Base-by-base conservation (phyloP, 1,139 yeast genomes). In the Yamadazyma atlantica region DNA sequence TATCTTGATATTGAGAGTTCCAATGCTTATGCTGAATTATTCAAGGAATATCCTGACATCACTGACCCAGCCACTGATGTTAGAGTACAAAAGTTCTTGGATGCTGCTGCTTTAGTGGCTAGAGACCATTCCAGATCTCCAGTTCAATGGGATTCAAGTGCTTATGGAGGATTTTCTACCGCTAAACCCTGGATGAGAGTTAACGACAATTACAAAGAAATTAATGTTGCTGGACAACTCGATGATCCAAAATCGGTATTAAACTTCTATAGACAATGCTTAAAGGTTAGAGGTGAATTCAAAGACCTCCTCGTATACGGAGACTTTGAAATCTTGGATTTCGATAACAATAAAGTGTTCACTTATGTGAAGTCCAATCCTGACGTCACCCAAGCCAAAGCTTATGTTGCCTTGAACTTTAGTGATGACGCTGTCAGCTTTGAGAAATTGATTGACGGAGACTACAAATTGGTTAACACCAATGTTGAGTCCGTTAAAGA, bases 51-150 rank as follows among this genome's bases (percentile, higher is more conserved):
- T 22, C 43, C 56, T 35, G 67, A 63, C 26, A 55, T 67, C 13
- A 59, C 60, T 21, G 48, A 53, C 29, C 28, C 33, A 1, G 35
- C 30, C 4, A 21, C 26, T 21, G 45, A 39, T 15, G 38, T 38
- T 9, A 56, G 58, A 42, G 54, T 58, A 42, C 48, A 53, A 29
- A 45, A 49, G 33, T 57, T 64, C 38, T 44, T 70, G 59, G 64
- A 65, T 39, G 51, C 46, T 21, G 55, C 71, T 41, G 58, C 61
- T 40, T 49, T 69, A 37, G 43, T 69, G 14, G 74, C 78, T 10
- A 64, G 82, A 53, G 82, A 78, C 51, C 67, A 79, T 48, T 73
- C 81, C 5, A 66, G 84, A 54, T 66, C 80, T 6, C 84, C 84
- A 23, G 74, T 78, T 45, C 83, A 76, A 52, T 78, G 84, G 84